Evolutionary conservation across 441 rosid genomes (phyloP), one percentile per base, ranked within the genome.

Genomic region (Populus trichocarpa): DNA sequence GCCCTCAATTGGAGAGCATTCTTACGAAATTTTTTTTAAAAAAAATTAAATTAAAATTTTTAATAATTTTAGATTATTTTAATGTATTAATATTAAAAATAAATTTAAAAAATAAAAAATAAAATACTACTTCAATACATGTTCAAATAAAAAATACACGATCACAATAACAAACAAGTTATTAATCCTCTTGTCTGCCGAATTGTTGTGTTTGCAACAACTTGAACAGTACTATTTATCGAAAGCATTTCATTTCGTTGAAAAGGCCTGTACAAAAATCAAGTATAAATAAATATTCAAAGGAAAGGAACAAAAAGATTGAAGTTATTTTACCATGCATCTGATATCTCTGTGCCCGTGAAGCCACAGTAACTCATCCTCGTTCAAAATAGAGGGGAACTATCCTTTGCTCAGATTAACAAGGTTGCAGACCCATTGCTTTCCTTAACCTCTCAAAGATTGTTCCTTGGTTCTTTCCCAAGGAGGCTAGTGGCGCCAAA

Each of bases 231-330:
- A 64, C 11, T 28, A 50, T 64, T 69, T 74, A 75, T 65, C 61
- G 59, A 11, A 67, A 67, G 33, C 70, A 50, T 75, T 72, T 32
- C 73, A 72, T 30, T 30, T 30, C 32, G 32, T 35, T 59, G 73
- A 70, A 65, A 78, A 74, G 79, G 68, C 76, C 76, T 82, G 77
- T 84, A 82, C 84, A 80, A 11, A 13, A 79, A 64, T 73, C 46
- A 28, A 18, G 61, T 53, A 53, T 73, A 73, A 79, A 73, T 42
- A 65, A 80, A 80, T 67, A 73, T 59, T 32, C 67, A 30, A 30
- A 30, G 3, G 32, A 30, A 30, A 30, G 32, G 32, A 3, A 30
- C 32, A 18, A 66, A 30, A 57, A 25, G 20, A 63, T 57, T 10
- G 16, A 13, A 26, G 72, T 8, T 26, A 65, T 16, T 67, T 76